Percentiles rank a stretch among this genome's conserved stretches.
These are phyloP conservation scores for Desmodesmus armatus DNA, from an alignment of 139 green algal species.

Conservation along the genomic window DNA sequence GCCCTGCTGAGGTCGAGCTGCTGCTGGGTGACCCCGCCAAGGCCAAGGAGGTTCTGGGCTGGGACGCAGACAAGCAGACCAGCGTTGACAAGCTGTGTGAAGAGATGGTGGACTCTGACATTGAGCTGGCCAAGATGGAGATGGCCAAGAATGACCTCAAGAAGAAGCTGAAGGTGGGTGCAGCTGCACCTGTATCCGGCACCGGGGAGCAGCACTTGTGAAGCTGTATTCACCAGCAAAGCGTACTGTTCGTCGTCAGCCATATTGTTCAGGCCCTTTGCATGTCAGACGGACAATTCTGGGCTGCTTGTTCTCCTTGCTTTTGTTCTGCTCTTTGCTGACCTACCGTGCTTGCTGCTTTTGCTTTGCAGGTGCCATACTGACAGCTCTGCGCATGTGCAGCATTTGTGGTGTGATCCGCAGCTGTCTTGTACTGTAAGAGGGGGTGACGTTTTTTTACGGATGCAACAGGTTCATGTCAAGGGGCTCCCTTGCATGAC, in stretches of 20 bases:
- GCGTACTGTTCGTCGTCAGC: too few relatives aligned
- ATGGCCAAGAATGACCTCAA: conserved; percentile 41
- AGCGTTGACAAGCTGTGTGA: conserved; percentile 67
- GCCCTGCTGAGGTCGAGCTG: conserved; percentile 81
- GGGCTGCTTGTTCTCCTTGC: background rate
- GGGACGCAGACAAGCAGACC: conserved; percentile 61
- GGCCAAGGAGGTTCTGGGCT: conserved; percentile 67
- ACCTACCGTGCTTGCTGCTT: too few relatives aligned
- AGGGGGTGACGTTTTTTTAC: too few relatives aligned
- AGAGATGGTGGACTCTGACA: conserved; percentile 82
- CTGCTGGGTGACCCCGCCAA: conserved; percentile 77
- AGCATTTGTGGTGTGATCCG: too few relatives aligned
- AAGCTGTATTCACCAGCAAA: too few relatives aligned
- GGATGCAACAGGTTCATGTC: too few relatives aligned
- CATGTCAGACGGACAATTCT: background rate
- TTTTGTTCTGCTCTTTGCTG: background rate
- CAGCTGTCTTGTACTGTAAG: too few relatives aligned
- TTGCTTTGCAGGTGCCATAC: conserved; percentile 5
- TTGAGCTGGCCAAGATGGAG: conserved; percentile 54
- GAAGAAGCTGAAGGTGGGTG: conserved; percentile 41
- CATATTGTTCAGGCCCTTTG: background rate
- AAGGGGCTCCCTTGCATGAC: too few relatives aligned
- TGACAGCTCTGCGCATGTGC: too few relatives aligned
- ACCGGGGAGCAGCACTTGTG: background rate
- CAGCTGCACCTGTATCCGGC: background rate